Conservation (phyloP, 768 basidiomycete genomes). For the Boletus rex-veris region DNA sequence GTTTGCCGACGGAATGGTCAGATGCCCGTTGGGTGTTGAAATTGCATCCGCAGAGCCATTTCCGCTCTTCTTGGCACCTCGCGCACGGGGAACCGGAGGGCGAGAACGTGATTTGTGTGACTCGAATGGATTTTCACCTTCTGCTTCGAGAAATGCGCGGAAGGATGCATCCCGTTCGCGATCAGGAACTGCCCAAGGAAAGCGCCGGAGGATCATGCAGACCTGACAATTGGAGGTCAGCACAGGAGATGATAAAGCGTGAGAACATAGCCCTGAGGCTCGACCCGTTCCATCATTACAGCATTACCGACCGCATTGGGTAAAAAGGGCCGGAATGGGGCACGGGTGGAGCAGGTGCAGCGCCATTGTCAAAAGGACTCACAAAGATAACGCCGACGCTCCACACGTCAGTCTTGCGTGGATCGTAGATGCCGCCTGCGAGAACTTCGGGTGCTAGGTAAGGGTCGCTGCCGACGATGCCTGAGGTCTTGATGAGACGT, state of each 20-base stretch:
- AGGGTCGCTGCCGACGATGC: slow-evolving; percentile 95
- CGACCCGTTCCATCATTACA: slow-evolving; percentile 1
- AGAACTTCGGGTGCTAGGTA: slow-evolving; percentile 98
- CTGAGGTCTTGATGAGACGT: slow-evolving; percentile 61
- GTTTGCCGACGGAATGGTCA: slow-evolving; percentile 4
- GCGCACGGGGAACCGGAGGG: slow-evolving; percentile 5
- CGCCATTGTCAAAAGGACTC: slow-evolving; percentile 20
- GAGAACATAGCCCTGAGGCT: background rate
- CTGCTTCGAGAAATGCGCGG: slow-evolving; percentile 86
- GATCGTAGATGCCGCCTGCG: slow-evolving; percentile 77
- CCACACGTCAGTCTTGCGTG: slow-evolving; percentile 98
- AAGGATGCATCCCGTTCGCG: slow-evolving; percentile 89
- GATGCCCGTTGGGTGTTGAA: background rate
- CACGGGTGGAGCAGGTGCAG: background rate
- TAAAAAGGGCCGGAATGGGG: background rate
- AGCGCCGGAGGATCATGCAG: slow-evolving; percentile 95
- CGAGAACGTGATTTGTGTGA: slow-evolving; percentile 21
- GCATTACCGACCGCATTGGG: background rate
- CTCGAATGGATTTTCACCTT: slow-evolving; percentile 69
- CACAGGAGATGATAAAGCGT: slow-evolving; percentile 6
- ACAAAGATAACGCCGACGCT: slow-evolving; percentile 97
- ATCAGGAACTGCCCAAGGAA: slow-evolving; percentile 99
- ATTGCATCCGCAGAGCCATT: background rate
- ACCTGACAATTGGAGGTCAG: slow-evolving; percentile 23
- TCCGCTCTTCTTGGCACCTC: slow-evolving; percentile 3